Evolutionary conservation across 305 asterid species (phyloP), one percentile per base, ranked within the genome.

Genomic region (Caryopteris hybrid): DNA sequence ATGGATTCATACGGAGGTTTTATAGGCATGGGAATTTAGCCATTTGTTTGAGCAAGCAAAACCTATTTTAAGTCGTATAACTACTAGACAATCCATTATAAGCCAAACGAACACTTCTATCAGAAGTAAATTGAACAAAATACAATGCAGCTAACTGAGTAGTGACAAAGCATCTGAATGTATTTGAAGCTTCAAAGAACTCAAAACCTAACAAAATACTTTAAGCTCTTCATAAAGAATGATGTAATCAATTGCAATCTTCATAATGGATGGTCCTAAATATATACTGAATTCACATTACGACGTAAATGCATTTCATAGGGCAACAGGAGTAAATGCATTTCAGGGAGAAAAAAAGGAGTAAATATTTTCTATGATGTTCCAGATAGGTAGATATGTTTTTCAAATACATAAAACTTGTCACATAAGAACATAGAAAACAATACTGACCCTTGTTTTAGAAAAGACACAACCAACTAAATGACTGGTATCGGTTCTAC

Each of bases 401-500:
- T 7, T 4, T 34, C 41, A 13, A 1, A 22, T 36, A 2, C 6
- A 29, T 6, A 57, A 29, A 51, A 23, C 16, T 60, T 20, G 23
- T 18, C 46, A 45, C 27, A 59, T 3, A 60, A 33, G 6, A 58
- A 56, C 5, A 13, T 23, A 41, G 69, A 34, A 73, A 51, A 36
- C 29, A 23, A 47, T 36, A 9, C 12, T 43, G 52, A 64, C 66
- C 66, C 55, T 51, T 46, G 53, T 38, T 45, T 27, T 41, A 61
- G 12, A 27, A 56, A 71, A 64, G 34, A 58, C 56, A 60, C 17
- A 33, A 23, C 70, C 17, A 33, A 23, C 70, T 57, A 16, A 21
- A 53, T 60, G 34, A 71, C 13, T 27, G 51, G 50, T 38, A 46
- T 8, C 9, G 25, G 10, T 52, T 21, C 25, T n/a, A n/a, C n/a